Base-by-base conservation (phyloP, 345 rosid genomes). In the Camelina neglecta region DNA sequence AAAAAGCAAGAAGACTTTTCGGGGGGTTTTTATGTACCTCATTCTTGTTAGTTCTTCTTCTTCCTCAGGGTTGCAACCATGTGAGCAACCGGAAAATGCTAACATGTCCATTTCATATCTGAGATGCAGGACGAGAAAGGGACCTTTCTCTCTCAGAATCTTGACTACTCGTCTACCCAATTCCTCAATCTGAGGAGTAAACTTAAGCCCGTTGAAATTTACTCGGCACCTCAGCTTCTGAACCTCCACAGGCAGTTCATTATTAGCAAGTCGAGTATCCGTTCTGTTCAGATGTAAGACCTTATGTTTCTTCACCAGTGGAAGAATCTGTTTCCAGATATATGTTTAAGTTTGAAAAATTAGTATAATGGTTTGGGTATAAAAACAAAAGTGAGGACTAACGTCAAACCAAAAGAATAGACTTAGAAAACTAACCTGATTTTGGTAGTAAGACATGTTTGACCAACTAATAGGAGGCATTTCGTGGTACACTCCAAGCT, bases 71-170 rank as follows among this genome's bases (percentile, higher is more conserved):
- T 81, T 89, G 83, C 99, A 95, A 66, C 97, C 97, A 75, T 83
- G 96, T 45, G 97, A 87, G 82, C 99, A 95, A 50, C 97, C 99
- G 0, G 99, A 95, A 76, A 95, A 95, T 2, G 99, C 92, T 75
- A 95, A 66, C 99, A 95, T 95, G 81, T 95, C 99, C 97, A 92
- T 95, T 82, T 95, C 99, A 36, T 92, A 95, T 69, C 99, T 85
- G 13, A 95, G 96, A 84, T 95, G 99, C 44, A 95, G 93, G 57
- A 91, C 98, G 42, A 91, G 76, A 72, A 88, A 93, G 36, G 94
- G 96, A 35, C 97, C 97, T 64, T 84, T 92, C 79, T 87, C 88
- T 78, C 93, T 85, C 77, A 95, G 82, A 70, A 92, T 84, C 59
- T 69, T 72, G 42, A 89, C 93, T 26, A 87, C 84, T 77, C 74